Evolutionary conservation across 208 protist genomes (phyloP).

Genomic region (Leishmania major): DNA sequence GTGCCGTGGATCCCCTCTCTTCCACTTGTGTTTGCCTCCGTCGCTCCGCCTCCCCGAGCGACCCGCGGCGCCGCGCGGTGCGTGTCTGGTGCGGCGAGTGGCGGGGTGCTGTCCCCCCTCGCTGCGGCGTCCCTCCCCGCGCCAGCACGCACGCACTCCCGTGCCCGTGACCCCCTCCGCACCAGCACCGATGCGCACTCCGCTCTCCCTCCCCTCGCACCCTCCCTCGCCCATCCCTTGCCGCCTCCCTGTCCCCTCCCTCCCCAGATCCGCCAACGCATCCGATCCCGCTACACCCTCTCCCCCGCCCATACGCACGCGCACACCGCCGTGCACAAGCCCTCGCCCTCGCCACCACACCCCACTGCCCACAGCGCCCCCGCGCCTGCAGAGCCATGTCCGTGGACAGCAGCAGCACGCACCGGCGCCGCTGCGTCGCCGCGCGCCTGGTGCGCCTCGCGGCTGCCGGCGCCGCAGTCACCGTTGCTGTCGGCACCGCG

Average conservation of each 20-base stretch:
- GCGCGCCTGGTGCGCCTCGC: constrained; percentile 26
- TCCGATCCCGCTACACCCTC: neutral
- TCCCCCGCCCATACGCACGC: neutral
- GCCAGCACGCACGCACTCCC: too few species aligned
- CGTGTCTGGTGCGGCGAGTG: too few species aligned
- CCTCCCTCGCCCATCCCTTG: neutral
- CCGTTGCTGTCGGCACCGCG: neutral
- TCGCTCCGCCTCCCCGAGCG: neutral
- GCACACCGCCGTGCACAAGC: too few species aligned
- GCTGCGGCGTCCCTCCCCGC: too few species aligned
- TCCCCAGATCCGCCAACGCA: neutral
- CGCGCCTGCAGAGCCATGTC: neutral
- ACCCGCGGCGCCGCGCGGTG: too few species aligned
- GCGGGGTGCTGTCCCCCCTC: too few species aligned
- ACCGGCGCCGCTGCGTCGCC: constrained; percentile 9
- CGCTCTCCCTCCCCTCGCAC: neutral
- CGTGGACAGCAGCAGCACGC: constrained; percentile 9
- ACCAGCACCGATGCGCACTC: too few species aligned
- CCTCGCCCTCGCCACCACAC: too few species aligned
- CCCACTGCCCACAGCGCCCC: too few species aligned
- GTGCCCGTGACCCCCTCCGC: too few species aligned
- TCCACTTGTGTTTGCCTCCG: too few species aligned
- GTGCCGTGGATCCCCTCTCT: neutral
- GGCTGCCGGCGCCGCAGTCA: constrained; percentile 9
- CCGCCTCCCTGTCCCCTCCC: neutral